phyloP scores from a whole-genome alignment of 164 flowering plant genomes.

The Magnolia sinica region DNA sequence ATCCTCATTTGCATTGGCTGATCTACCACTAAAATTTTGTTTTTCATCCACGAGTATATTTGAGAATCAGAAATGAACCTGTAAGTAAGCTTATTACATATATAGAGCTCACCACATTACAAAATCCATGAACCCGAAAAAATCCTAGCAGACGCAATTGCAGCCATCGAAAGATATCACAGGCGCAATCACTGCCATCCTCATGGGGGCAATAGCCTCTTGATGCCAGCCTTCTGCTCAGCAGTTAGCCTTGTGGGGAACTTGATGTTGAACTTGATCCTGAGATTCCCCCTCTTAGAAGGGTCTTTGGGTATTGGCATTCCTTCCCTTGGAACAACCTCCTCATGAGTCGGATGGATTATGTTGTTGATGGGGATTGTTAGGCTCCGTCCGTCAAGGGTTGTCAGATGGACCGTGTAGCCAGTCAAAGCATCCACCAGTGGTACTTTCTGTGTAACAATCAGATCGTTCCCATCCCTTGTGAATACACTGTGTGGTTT shows the following conservation, averaged over 20 bases:
- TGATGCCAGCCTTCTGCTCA: constrained; percentile 69
- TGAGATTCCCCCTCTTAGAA: constrained; percentile 55
- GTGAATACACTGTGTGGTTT: constrained; percentile 71
- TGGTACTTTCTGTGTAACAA: constrained; percentile 48
- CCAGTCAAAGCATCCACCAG: constrained; percentile 69
- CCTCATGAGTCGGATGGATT: constrained; percentile 59
- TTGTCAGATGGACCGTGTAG: constrained; percentile 49
- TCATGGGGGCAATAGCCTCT: constrained; percentile 37
- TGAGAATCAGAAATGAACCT: no score
- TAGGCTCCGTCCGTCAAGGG: constrained; percentile 67
- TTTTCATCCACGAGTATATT: no score
- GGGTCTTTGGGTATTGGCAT: constrained; percentile 85
- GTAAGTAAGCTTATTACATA: neutral
- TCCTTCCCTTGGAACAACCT: constrained; percentile 66
- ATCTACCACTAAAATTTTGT: no score
- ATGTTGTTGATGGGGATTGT: constrained; percentile 52
- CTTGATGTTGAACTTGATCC: constrained; percentile 67
- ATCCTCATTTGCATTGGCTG: no score
- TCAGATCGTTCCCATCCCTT: constrained; percentile 71
- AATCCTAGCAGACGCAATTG: neutral
- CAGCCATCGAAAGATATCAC: neutral
- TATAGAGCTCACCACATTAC: neutral
- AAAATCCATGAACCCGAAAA: neutral
- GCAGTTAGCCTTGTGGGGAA: constrained; percentile 55
- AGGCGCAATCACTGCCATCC: neutral